Base-by-base conservation (phyloP, 805 yeast species). In the Teunomyces tritomae region DNA sequence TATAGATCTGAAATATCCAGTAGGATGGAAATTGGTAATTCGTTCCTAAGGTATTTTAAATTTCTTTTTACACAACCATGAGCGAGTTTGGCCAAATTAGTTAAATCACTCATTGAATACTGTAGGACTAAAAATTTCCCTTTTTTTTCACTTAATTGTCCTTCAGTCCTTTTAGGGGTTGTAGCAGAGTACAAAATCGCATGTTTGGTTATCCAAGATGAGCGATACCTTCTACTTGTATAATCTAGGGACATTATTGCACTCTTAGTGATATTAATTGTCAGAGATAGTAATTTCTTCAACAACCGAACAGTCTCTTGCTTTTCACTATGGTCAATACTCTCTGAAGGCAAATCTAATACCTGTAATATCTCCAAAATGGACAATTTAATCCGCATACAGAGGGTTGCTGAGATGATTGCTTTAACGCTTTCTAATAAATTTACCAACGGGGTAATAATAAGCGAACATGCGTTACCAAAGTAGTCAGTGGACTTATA, bases 161-260 rank as follows among this genome's bases (percentile, higher is more conserved):
- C 17, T 11, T 43, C 41, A 11, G 50, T 17, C 24, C 10, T 43
- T 9, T 33, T 17, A 3, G 48, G 4, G 7, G 28, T 20, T 7
- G 24, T 20, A 20, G 24, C 24, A 20, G 39, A 36, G n/a, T 24
- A 36, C 14, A 36, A 17, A 20, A 36, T 9, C 24, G 49, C 40
- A 16, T 51, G 49, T 10, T 49, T 40, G 8, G 44, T 26, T 20
- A 45, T 48, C 54, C 54, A 51, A 5, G 54, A 45, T 10, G 41
- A 46, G 29, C 28, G 37, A 40, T 46, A 51, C 28, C 51, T 35
- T n/a, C 30, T 11, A 8, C 48, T 46, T 20, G 24, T 34, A n/a
- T 26, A 8, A 13, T 33, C 28, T 26, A 51, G n/a, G 8, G 24
- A 34, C 3, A 39, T 30, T 10, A 49, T 29, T 2, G 24, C 34